A percentile compares a stretch with the other conserved stretches of the same genome.
Evolutionary conservation across 495 filamentous ascomycete genomes (phyloP).

Genomic region (Aspergillus incahuasiensis): DNA sequence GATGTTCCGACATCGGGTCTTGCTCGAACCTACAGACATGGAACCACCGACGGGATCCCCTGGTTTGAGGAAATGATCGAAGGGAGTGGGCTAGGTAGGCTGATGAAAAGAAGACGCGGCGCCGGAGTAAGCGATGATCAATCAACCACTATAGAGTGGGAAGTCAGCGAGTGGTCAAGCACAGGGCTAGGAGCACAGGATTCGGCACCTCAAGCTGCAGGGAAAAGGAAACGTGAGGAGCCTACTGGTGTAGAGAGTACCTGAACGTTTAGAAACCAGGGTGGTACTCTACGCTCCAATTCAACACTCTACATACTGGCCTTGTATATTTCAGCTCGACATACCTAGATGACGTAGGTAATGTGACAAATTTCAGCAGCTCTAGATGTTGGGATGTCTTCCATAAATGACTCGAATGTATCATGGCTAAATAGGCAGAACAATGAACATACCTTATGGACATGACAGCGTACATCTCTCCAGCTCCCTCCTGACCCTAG

Average conservation of each 20-base stretch:
- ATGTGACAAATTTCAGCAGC: no score
- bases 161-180: conserved; percentile 72
- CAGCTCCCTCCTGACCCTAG: no score
- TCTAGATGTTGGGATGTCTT: background rate
- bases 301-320: background rate
- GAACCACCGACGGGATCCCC: conserved; percentile 52
- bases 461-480: no score
- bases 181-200: conserved; percentile 40
- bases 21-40: conserved; percentile 28
- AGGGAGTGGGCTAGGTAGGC: conserved; percentile 62
- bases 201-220: conserved; percentile 16
- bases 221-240: conserved; percentile 34
- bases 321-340: background rate
- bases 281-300: background rate
- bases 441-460: background rate
- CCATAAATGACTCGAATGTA: background rate
- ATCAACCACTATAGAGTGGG: conserved; percentile 68
- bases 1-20: conserved; percentile 15
- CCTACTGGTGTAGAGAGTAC: conserved; percentile 13
- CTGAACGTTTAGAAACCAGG: background rate
- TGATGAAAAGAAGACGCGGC: conserved; percentile 57
- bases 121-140: conserved; percentile 51
- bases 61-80: conserved; percentile 83
- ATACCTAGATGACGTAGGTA: no score
- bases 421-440: background rate